These are phyloP conservation scores for Linnemannia zychae DNA, from an alignment of 192 early-diverging fungal genomes.

Conservation along the genomic window DNA sequence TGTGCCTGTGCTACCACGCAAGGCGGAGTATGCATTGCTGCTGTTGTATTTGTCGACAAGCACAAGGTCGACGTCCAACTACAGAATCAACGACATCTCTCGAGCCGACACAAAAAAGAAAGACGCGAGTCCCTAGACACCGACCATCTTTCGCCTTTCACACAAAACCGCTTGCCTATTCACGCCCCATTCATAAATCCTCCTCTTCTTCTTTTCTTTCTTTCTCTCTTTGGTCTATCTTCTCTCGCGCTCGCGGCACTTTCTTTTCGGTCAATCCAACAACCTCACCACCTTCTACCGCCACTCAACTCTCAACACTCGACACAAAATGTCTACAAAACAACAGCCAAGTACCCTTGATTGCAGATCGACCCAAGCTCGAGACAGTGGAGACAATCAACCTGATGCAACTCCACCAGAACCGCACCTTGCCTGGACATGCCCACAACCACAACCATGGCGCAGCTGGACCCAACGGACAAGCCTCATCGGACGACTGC, in stretches of 20 bases:
- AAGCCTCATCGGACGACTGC: conserved; percentile 20
- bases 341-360: conserved; percentile 39
- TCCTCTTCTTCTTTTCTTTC: background rate
- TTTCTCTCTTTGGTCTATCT: background rate
- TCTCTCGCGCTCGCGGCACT: background rate
- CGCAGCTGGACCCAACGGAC: conserved; percentile 5
- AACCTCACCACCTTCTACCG: background rate
- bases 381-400: conserved; percentile 57
- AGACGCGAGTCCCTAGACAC: conserved; percentile 4
- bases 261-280: background rate
- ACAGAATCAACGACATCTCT: background rate
- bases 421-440: conserved; percentile 3
- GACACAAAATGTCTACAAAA: background rate
- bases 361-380: conserved; percentile 53
- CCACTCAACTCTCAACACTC: background rate
- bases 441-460: background rate
- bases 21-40: background rate
- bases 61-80: background rate
- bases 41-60: background rate
- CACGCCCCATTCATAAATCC: background rate
- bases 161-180: background rate
- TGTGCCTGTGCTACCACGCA: conserved; percentile 1
- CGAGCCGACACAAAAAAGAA: background rate
- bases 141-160: background rate
- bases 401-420: conserved; percentile 44